Evolutionary conservation across 2,329 filamentous ascomycete species (phyloP).

Genomic region (Pseudocercospora crystallina): DNA sequence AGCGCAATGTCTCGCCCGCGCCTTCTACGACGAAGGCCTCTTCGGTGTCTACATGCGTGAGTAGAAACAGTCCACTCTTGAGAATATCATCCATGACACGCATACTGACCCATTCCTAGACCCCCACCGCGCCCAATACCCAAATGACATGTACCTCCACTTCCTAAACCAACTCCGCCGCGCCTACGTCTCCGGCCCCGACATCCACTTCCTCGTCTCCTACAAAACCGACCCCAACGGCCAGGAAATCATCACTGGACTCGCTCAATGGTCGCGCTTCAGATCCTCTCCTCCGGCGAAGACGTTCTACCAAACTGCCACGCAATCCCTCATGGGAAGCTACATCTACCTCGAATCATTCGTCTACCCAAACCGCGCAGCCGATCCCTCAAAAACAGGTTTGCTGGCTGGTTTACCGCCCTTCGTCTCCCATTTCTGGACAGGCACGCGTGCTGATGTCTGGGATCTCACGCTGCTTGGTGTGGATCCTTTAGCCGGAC

Average conservation of each 20-base stretch:
- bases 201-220: constrained; percentile 21
- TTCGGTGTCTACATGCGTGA: constrained; percentile 23
- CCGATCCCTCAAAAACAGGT: constrained; percentile 16
- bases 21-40: constrained; percentile 29
- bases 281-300: constrained; percentile 5
- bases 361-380: constrained; percentile 27
- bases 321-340: constrained; percentile 14
- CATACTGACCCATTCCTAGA: constrained; percentile 19
- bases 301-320: constrained; percentile 4
- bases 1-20: constrained; percentile 25
- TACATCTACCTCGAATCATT: constrained; percentile 25
- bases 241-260: constrained; percentile 24
- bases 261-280: constrained; percentile 29
- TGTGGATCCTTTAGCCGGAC: constrained; percentile 23
- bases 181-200: constrained; percentile 12
- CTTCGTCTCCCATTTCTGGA: constrained; percentile 28
- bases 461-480: constrained; percentile 30
- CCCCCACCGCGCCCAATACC: constrained; percentile 24
- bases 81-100: background rate
- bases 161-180: constrained; percentile 27
- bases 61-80: background rate
- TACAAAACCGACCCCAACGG: constrained; percentile 8
- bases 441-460: constrained; percentile 24
- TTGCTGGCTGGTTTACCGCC: constrained; percentile 18
- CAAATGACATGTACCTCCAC: constrained; percentile 28